Evolutionary conservation across 176 grass and related monocot species (phyloP).

Genomic region (Avena eriantha): DNA sequence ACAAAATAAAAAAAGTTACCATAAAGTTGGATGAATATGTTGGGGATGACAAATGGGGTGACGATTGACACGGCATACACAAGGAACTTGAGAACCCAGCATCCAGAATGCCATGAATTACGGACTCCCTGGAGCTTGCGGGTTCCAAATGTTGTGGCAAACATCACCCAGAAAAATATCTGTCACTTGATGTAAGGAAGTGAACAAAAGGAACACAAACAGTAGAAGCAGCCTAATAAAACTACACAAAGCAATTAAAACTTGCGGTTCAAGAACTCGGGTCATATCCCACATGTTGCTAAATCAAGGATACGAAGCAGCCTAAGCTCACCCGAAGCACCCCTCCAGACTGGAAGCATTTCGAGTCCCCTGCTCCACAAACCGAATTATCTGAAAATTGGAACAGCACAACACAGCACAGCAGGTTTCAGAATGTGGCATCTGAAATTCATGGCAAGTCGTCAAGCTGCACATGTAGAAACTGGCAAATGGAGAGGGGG

Average conservation of each 20-base stretch:
- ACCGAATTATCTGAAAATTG: constrained; percentile 66
- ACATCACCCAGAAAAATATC: constrained; percentile 96
- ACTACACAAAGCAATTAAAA: neutral
- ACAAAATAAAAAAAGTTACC: constrained; percentile 45
- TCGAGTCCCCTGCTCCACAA: constrained; percentile 62
- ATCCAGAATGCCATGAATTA: constrained; percentile 86
- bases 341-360: constrained; percentile 77
- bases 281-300: too few relatives aligned
- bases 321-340: constrained; percentile 90
- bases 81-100: constrained; percentile 74
- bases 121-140: constrained; percentile 74
- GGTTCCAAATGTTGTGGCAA: constrained; percentile 66
- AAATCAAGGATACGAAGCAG: constrained; percentile 80
- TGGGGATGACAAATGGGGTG: constrained; percentile 76
- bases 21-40: constrained; percentile 76
- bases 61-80: constrained; percentile 59
- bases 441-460: neutral
- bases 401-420: neutral
- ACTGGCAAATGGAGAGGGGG: neutral
- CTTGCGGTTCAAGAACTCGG: neutral
- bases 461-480: neutral
- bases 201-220: constrained; percentile 10
- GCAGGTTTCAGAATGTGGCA: neutral
- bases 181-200: constrained; percentile 53
- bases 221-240: neutral